phyloP scores from a whole-genome alignment of 352 stramenopile species.

The Halophytophthora batemanensis region DNA sequence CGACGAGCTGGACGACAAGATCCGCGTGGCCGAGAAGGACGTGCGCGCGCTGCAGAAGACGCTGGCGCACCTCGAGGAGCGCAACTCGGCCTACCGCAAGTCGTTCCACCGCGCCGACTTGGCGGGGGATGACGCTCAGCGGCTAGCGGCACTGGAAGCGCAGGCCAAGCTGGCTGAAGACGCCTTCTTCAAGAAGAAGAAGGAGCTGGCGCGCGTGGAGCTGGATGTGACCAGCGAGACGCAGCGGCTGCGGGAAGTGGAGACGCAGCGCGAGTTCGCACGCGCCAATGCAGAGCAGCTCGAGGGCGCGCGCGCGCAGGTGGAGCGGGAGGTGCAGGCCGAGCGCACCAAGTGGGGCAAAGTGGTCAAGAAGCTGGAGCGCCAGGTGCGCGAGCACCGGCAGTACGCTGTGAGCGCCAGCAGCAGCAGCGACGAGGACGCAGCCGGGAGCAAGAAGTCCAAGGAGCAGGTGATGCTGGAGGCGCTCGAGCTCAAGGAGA shows the following conservation, averaged over 20 bases:
- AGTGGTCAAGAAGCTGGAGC: constrained; percentile 68
- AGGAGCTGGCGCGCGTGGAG: constrained; percentile 90
- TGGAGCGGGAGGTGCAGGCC: constrained; percentile 65
- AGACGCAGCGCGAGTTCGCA: constrained; percentile 61
- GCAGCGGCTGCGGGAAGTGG: constrained; percentile 65
- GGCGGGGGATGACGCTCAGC: constrained; percentile 77
- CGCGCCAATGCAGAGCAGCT: constrained; percentile 63
- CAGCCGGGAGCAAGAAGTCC: constrained; percentile 26
- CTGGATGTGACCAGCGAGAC: constrained; percentile 79
- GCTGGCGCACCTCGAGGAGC: constrained; percentile 87
- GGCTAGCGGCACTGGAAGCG: constrained; percentile 85
- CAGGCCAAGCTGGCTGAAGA: constrained; percentile 87
- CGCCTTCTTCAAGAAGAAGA: constrained; percentile 91
- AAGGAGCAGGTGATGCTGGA: constrained; percentile 87
- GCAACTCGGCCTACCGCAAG: constrained; percentile 94
- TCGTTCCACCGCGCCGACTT: constrained; percentile 92
- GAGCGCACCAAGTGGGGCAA: constrained; percentile 72
- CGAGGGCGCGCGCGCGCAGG: constrained; percentile 49
- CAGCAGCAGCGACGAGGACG: constrained; percentile 12
- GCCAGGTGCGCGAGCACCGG: constrained; percentile 57
- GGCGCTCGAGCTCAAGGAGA: constrained; percentile 72
- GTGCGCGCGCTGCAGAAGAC: constrained; percentile 92
- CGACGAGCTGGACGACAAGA: constrained; percentile 94
- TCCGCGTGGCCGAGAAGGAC: constrained; percentile 91
- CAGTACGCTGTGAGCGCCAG: constrained; percentile 30